Evolutionary conservation across 305 asterid species (phyloP).

Genomic region (Rubia tinctorum): DNA sequence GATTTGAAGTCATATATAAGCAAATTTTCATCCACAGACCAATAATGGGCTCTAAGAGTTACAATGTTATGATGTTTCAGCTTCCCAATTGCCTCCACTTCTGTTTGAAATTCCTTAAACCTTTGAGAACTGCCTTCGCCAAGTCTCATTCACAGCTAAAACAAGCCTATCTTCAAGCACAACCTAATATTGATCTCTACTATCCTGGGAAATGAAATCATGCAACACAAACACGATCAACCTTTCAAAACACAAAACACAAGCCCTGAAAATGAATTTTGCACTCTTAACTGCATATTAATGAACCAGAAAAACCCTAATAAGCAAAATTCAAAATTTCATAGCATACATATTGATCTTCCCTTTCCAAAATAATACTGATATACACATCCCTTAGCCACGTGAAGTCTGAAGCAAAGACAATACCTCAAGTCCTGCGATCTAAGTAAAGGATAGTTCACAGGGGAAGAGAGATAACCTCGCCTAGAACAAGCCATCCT

Average conservation of each 20-base stretch:
- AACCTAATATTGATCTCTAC: slow-evolving; percentile 31
- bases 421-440: too few relatives aligned
- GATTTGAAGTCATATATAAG: slow-evolving; percentile 71
- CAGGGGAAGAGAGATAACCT: too few relatives aligned
- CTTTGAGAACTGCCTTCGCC: slow-evolving; percentile 94
- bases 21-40: slow-evolving; percentile 89
- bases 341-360: too few relatives aligned
- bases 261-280: too few relatives aligned
- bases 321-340: neutral
- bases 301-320: neutral
- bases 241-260: neutral
- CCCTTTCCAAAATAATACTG: too few relatives aligned
- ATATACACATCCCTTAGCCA: too few relatives aligned
- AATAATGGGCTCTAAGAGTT: slow-evolving; percentile 77
- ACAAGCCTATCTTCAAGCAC: slow-evolving; percentile 79
- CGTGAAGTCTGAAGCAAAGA: too few relatives aligned
- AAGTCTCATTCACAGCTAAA: slow-evolving; percentile 77
- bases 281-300: too few relatives aligned
- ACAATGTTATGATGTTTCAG: slow-evolving; percentile 67
- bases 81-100: slow-evolving; percentile 91
- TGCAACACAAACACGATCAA: neutral
- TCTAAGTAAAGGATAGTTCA: too few relatives aligned
- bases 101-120: slow-evolving; percentile 78
- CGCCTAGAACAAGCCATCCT: too few relatives aligned
- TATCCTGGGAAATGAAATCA: neutral